phyloP scores from a whole-genome alignment of 1,284 basidiomycete genomes.

The Coniophora puteana region DNA sequence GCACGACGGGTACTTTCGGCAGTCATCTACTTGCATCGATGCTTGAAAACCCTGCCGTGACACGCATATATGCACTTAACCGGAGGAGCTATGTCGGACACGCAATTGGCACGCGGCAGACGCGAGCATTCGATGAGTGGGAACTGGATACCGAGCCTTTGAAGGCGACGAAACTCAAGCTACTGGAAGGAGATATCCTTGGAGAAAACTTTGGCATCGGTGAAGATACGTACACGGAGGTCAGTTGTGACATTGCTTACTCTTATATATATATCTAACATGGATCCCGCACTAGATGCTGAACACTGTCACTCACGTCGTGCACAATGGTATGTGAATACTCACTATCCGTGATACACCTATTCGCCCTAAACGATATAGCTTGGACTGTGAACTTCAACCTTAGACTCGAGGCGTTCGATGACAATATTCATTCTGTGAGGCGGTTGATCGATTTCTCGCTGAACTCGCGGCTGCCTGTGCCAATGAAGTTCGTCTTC shows the following conservation, averaged over 20 bases:
- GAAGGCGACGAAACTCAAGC: background rate
- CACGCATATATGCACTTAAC: slow-evolving; percentile 8
- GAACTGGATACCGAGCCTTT: slow-evolving; percentile 5
- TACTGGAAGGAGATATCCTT: background rate
- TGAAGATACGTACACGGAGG: too few relatives aligned
- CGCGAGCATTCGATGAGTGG: slow-evolving; percentile 18
- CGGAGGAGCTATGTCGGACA: background rate
- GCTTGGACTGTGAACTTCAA: slow-evolving; percentile 44
- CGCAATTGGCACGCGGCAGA: slow-evolving; percentile 1
- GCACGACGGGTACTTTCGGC: slow-evolving; percentile 13
- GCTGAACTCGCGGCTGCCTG: slow-evolving; percentile 19
- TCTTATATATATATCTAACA: too few relatives aligned
- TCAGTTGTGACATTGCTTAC: too few relatives aligned
- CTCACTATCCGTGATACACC: background rate
- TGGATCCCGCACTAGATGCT: slow-evolving; percentile 28
- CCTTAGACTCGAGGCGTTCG: slow-evolving; percentile 31
- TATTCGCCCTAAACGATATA: background rate
- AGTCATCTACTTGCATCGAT: slow-evolving; percentile 4
- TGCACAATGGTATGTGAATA: slow-evolving; percentile 30
- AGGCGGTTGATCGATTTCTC: slow-evolving; percentile 36
- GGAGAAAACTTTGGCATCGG: too few relatives aligned
- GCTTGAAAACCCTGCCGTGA: slow-evolving; percentile 1
- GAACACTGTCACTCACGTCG: slow-evolving; percentile 11
- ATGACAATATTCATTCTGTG: slow-evolving; percentile 31
- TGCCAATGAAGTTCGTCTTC: slow-evolving; percentile 24